Evolutionary conservation across 78 protist genomes (phyloP).

Genomic region (Blattamonas nauphoetae): DNA sequence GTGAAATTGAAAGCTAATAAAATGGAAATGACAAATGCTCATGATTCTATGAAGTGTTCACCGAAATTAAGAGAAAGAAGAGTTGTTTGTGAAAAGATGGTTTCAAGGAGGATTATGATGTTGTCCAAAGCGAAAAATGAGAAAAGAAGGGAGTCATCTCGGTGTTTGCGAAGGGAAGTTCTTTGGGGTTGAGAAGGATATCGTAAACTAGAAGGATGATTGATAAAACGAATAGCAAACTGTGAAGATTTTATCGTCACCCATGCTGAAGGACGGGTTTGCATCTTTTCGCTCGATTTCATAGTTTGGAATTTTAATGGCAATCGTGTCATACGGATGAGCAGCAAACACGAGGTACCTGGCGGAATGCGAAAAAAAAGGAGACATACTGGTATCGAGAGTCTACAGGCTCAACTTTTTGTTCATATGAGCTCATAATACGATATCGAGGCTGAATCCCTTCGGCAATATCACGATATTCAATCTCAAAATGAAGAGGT

Average conservation of each 20-base stretch:
- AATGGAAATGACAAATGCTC: no score
- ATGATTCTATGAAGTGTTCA: no score
- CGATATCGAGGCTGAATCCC: constrained; percentile 81
- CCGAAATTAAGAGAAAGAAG: no score
- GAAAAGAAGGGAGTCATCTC: no score
- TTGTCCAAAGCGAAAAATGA: no score
- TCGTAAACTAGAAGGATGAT: no score
- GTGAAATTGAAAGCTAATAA: no score
- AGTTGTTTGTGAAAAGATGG: no score
- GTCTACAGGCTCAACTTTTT: constrained; percentile 65
- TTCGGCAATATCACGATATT: constrained; percentile 86
- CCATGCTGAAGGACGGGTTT: neutral
- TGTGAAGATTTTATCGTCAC: neutral
- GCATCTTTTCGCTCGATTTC: constrained; percentile 47
- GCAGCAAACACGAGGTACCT: constrained; percentile 89
- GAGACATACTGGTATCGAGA: constrained; percentile 24
- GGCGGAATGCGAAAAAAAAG: neutral
- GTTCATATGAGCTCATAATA: constrained; percentile 93
- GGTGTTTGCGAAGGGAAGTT: no score
- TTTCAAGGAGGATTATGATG: no score
- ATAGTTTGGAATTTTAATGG: constrained; percentile 76
- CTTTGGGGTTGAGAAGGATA: no score
- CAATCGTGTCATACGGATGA: constrained; percentile 93
- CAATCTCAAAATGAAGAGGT: constrained; percentile 38
- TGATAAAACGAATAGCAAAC: no score